Evolutionary conservation across 148 eudicot species (phyloP).

Genomic region (Amaranthus hypochondriacus): DNA sequence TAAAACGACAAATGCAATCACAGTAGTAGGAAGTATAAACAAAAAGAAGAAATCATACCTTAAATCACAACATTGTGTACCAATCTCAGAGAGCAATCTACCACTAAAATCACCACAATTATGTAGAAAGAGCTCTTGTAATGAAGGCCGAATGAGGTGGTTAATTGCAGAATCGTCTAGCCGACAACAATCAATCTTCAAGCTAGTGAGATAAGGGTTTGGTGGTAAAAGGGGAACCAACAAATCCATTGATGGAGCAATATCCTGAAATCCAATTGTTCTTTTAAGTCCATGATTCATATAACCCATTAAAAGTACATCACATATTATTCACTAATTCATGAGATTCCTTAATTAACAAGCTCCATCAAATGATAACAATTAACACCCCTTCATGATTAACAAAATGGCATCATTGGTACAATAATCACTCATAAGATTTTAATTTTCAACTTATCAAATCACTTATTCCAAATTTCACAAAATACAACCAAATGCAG

Average conservation of each 20-base stretch:
- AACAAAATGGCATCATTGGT: neutral
- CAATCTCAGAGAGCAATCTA: slow-evolving; percentile 61
- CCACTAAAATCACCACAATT: slow-evolving; percentile 82
- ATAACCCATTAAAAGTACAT: neutral
- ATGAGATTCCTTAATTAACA: no score
- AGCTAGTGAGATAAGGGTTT: slow-evolving; percentile 58
- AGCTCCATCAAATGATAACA: neutral
- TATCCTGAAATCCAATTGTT: slow-evolving; percentile 37
- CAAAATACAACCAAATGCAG: neutral
- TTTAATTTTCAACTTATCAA: neutral
- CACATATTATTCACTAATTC: no score
- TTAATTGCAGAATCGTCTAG: slow-evolving; percentile 66
- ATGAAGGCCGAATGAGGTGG: slow-evolving; percentile 55
- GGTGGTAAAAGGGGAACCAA: slow-evolving; percentile 59
- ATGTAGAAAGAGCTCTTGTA: slow-evolving; percentile 60
- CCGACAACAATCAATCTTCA: slow-evolving; percentile 71
- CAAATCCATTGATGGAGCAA: slow-evolving; percentile 56
- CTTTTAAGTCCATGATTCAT: slow-evolving; percentile 3
- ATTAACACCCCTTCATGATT: neutral
- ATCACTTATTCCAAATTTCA: neutral
- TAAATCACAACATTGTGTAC: slow-evolving; percentile 54
- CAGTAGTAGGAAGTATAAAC: neutral
- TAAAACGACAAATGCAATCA: slow-evolving; percentile 5
- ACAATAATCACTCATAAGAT: neutral
- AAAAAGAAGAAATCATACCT: slow-evolving; percentile 33